Conservation (phyloP, 140 eudicot species). For the Eryngium alpinum region DNA sequence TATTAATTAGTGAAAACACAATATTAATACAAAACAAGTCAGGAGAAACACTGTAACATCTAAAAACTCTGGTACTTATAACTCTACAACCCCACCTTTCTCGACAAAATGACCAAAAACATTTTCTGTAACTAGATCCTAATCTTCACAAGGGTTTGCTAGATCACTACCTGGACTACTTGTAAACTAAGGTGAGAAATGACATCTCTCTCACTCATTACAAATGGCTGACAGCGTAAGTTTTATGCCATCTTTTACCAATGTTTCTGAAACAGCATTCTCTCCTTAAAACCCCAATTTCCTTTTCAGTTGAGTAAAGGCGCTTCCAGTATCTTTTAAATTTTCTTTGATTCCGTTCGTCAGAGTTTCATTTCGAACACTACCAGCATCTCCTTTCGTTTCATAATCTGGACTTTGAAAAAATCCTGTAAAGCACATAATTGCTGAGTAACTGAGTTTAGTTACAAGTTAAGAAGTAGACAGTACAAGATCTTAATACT, state of each 20-base stretch:
- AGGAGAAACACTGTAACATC: no score
- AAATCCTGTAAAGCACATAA: slow-evolving; percentile 54
- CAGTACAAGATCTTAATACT: neutral
- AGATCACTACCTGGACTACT: neutral
- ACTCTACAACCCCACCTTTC: neutral
- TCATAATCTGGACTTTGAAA: slow-evolving; percentile 55
- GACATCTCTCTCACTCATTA: neutral
- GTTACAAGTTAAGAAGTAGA: neutral
- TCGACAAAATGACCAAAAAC: neutral
- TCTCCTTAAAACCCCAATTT: slow-evolving; percentile 65
- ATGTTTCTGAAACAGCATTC: neutral
- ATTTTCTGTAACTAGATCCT: neutral
- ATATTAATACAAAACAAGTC: no score
- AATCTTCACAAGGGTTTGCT: no score
- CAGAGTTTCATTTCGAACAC: slow-evolving; percentile 22
- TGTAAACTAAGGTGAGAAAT: neutral
- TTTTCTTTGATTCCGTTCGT: slow-evolving; percentile 52
- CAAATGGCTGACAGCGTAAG: neutral
- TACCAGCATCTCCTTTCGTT: slow-evolving; percentile 24
- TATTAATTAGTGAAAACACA: no score
- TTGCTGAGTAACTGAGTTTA: neutral
- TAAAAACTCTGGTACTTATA: neutral
- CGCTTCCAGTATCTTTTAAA: slow-evolving; percentile 90
- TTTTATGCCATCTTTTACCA: neutral
- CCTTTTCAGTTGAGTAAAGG: slow-evolving; percentile 76